phyloP scores from a whole-genome alignment of 805 yeast species.

The Metschnikowia sp. region DNA sequence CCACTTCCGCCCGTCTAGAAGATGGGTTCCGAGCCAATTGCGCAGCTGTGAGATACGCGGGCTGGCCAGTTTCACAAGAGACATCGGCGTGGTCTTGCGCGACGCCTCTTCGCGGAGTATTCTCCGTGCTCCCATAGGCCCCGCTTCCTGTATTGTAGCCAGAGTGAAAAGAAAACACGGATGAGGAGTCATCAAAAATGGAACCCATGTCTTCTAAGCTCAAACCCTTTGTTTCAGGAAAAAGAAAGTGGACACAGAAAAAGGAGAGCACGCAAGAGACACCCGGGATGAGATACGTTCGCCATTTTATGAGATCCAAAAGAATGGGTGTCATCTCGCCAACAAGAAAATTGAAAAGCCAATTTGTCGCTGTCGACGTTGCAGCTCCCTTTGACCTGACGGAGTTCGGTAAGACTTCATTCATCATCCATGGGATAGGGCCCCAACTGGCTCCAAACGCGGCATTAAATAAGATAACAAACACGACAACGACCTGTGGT shows the following conservation, averaged over 20 bases:
- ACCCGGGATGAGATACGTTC: conserved; percentile 79
- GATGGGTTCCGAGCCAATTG: conserved; percentile 42
- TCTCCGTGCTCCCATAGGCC: conserved; percentile 14
- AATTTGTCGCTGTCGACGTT: conserved; percentile 84
- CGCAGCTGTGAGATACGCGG: conserved; percentile 29
- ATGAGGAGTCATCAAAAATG: conserved; percentile 64
- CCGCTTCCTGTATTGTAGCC: conserved; percentile 16
- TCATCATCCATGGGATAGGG: conserved; percentile 90
- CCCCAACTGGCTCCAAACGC: conserved; percentile 93
- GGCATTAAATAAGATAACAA: conserved; percentile 78
- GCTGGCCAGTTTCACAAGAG: conserved; percentile 3
- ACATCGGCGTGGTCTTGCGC: conserved; percentile 4
- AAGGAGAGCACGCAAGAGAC: conserved; percentile 71
- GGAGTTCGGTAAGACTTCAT: conserved; percentile 79
- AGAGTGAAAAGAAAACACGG: conserved; percentile 42
- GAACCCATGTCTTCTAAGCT: conserved; percentile 89
- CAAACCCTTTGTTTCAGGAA: conserved; percentile 91
- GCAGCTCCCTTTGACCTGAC: conserved; percentile 91
- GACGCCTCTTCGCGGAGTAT: conserved; percentile 8
- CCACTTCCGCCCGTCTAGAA: conserved; percentile 29
- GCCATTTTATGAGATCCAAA: conserved; percentile 74
- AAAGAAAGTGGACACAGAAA: conserved; percentile 63
- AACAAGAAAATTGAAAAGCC: conserved; percentile 89
- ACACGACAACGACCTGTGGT: conserved; percentile 66
- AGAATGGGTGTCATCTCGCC: conserved; percentile 90